These are phyloP conservation scores for Elsinoe batatas DNA, from an alignment of 2,329 filamentous ascomycete species.

Conservation along the genomic window DNA sequence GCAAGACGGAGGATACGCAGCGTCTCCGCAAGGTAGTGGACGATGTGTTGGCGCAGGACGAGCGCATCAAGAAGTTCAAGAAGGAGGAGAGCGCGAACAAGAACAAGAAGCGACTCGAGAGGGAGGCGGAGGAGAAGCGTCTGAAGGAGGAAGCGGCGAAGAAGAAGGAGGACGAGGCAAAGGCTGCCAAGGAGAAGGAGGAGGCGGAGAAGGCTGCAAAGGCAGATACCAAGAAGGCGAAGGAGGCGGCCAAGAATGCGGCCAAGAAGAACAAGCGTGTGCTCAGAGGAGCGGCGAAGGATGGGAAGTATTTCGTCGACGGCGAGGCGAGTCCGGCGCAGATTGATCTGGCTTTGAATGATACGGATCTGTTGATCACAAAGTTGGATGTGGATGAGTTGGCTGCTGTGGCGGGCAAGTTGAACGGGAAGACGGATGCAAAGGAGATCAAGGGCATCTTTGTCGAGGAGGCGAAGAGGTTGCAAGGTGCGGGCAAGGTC, in stretches of 20 bases:
- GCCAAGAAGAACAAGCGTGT: slow-evolving; percentile 99
- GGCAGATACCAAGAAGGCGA: slow-evolving; percentile 84
- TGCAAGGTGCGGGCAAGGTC: slow-evolving; percentile 73
- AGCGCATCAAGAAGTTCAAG: slow-evolving; percentile 95
- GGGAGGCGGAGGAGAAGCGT: slow-evolving; percentile 83
- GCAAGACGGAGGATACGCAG: slow-evolving; percentile 94
- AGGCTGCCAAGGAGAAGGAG: slow-evolving; percentile 72
- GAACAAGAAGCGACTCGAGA: slow-evolving; percentile 88
- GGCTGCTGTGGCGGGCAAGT: slow-evolving; percentile 68
- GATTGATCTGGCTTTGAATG: slow-evolving; percentile 73
- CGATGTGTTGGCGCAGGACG: slow-evolving; percentile 71
- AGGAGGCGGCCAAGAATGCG: slow-evolving; percentile 96
- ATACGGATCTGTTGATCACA: slow-evolving; percentile 76
- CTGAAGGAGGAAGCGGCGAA: slow-evolving; percentile 74
- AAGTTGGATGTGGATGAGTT: slow-evolving; percentile 91
- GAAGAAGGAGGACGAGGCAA: slow-evolving; percentile 74
- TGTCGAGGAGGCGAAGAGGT: slow-evolving; percentile 63
- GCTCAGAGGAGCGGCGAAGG: slow-evolving; percentile 86
- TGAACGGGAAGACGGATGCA: slow-evolving; percentile 66
- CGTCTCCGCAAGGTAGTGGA: slow-evolving; percentile 86
- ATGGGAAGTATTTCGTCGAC: slow-evolving; percentile 84
- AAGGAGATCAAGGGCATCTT: slow-evolving; percentile 81
- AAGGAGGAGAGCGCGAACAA: slow-evolving; percentile 85
- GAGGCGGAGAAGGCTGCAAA: slow-evolving; percentile 75
- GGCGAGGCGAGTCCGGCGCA: slow-evolving; percentile 63